phyloP scores from a whole-genome alignment of 148 eudicot species.

The Diospyros kaki region DNA sequence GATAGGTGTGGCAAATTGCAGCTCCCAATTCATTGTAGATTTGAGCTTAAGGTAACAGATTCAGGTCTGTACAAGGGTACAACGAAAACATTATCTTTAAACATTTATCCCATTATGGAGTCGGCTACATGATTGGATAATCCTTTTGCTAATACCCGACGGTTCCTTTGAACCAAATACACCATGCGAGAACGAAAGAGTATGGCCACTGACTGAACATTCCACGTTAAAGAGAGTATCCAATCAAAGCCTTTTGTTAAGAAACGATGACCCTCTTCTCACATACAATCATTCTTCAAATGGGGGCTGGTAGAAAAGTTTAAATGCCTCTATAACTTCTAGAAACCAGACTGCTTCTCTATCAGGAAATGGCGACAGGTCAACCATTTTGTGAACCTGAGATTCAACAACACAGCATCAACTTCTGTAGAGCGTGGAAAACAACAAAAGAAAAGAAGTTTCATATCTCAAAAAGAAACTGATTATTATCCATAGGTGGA shows the following conservation, averaged over 20 bases:
- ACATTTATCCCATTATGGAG: not conserved
- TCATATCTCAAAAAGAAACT: too few species aligned
- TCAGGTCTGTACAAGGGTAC: not conserved
- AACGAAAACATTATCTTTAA: not conserved
- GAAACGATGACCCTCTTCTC: not conserved
- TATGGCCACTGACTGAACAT: not conserved
- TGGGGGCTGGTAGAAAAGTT: conserved; percentile 62
- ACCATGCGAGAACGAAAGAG: not conserved
- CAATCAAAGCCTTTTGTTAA: not conserved
- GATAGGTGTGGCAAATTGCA: too few species aligned
- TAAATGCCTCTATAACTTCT: conserved; percentile 83
- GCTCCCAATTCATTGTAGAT: too few species aligned
- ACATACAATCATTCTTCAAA: conserved; percentile 21
- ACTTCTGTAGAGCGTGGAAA: not conserved
- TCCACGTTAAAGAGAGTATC: not conserved
- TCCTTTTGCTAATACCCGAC: not conserved
- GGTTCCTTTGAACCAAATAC: not conserved
- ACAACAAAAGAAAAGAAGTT: not conserved
- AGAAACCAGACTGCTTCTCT: conserved; percentile 96
- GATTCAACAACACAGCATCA: conserved; percentile 1
- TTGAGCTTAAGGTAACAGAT: too few species aligned
- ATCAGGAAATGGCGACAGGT: conserved; percentile 74
- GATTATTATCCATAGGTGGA: too few species aligned
- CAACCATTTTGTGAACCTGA: conserved; percentile 92
- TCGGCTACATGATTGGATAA: not conserved